Base-by-base conservation (phyloP, 345 rosid species). In the Durio zibethinus region DNA sequence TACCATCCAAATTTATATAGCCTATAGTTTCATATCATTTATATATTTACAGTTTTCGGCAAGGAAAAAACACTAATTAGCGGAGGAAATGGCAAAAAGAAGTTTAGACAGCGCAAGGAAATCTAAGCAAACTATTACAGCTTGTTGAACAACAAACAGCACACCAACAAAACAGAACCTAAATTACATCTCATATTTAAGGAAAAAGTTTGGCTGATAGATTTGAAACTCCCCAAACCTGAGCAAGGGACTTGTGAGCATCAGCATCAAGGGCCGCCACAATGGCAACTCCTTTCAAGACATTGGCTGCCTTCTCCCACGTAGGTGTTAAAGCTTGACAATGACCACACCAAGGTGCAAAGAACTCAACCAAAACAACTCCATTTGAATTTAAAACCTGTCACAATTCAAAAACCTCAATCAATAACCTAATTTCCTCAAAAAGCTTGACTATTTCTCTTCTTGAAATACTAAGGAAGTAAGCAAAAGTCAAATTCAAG, bases 261-360 rank as follows among this genome's bases (percentile, higher is more conserved):
- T 96, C 98, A 29, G 99, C 99, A 77, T 96, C 98, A 71, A 96
- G 84, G 35, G 99, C 99, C 7, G 99, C 98, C 72, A 94, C 98
- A 54, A 92, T 91, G 60, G 92, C 97, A 47, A 94, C 87, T 63
- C 98, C 98, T 85, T 94, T 92, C 88, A 96, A 85, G 61, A 88
- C 83, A 80, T 69, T 56, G 74, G 98, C 97, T 0, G 93, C 95
- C 82, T 92, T 96, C 91, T 96, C 99, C 99, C 99, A 94, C 23
- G 83, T 88, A 21, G 98, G 99, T 47, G 97, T 89, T 27, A 96
- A 85, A 80, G 95, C 92, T 86, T 96, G 63, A 75, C 98, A 96
- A 77, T 96, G 99, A 54, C 99, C 99, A 77, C 99, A 94, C 99
- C 99, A 96, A 48, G 99, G 99, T 1, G 99, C 99, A 82, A 91